Conservation (phyloP, 768 basidiomycete species). For the Gymnopilus dilepis region DNA sequence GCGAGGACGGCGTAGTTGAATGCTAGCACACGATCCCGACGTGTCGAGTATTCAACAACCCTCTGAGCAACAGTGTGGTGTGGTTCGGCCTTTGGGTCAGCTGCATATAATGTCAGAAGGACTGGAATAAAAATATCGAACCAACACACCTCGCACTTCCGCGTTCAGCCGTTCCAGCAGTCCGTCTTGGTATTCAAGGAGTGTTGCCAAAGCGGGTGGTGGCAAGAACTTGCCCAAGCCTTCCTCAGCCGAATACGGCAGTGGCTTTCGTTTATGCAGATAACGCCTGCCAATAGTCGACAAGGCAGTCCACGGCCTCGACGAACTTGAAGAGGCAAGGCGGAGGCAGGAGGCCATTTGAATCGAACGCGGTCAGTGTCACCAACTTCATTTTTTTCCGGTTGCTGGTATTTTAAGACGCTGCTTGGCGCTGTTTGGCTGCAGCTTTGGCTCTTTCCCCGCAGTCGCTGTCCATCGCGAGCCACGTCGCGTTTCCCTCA, state of each 20-base stretch:
- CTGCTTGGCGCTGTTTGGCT: slow-evolving; percentile 39
- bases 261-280: slow-evolving; percentile 55
- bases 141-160: slow-evolving; percentile 66
- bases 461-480: slow-evolving; percentile 13
- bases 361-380: not conserved
- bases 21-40: slow-evolving; percentile 63
- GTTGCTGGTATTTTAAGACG: slow-evolving; percentile 25
- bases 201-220: slow-evolving; percentile 67
- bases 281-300: slow-evolving; percentile 37
- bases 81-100: slow-evolving; percentile 50
- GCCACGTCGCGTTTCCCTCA: slow-evolving; percentile 42
- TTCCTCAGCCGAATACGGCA: slow-evolving; percentile 70
- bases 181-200: slow-evolving; percentile 88
- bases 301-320: slow-evolving; percentile 22
- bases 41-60: slow-evolving; percentile 66
- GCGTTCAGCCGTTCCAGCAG: slow-evolving; percentile 79
- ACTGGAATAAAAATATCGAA: not conserved
- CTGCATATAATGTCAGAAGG: slow-evolving; percentile 16
- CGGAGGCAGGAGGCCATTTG: slow-evolving; percentile 37
- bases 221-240: slow-evolving; percentile 84
- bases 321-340: slow-evolving; percentile 30
- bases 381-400: slow-evolving; percentile 30
- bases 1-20: slow-evolving; percentile 94
- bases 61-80: slow-evolving; percentile 70
- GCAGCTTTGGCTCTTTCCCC: slow-evolving; percentile 28